Conservation (phyloP, 73 alveolate genomes). For the Loxodes magnus region DNA sequence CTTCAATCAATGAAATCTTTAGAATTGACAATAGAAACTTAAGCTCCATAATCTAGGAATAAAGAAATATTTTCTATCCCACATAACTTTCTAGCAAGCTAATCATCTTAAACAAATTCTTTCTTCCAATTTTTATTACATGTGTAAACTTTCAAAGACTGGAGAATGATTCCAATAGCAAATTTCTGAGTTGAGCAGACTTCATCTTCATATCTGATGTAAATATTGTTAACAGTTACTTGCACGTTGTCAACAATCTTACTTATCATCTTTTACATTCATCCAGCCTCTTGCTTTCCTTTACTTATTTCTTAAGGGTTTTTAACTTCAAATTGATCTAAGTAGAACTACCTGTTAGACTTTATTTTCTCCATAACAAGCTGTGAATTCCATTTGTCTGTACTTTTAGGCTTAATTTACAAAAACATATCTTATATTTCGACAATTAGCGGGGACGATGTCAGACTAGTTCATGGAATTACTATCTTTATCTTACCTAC, state of each 20-base stretch:
- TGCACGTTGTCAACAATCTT: constrained; percentile 37
- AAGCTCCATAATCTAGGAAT: constrained; percentile 13
- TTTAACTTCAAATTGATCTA: constrained; percentile 26
- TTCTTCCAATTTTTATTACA: constrained; percentile 27
- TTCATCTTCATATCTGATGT: constrained; percentile 33
- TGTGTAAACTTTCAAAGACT: constrained; percentile 20
- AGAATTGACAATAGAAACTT: background rate
- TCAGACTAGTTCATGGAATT: constrained; percentile 28
- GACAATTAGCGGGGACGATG: constrained; percentile 28
- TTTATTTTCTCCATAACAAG: constrained; percentile 21
- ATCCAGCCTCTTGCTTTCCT: constrained; percentile 39
- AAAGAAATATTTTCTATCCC: constrained; percentile 13
- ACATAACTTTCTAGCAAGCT: constrained; percentile 18
- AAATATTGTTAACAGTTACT: constrained; percentile 23
- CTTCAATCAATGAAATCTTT: constrained; percentile 5
- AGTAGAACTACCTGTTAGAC: constrained; percentile 8
- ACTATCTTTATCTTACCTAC: constrained; percentile 29
- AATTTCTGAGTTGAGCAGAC: constrained; percentile 23
- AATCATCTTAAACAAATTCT: constrained; percentile 19
- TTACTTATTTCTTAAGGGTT: constrained; percentile 10
- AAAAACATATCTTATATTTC: constrained; percentile 29
- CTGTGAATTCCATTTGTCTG: constrained; percentile 41
- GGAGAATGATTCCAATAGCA: constrained; percentile 21
- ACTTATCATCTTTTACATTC: constrained; percentile 24
- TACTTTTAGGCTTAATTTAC: constrained; percentile 22